These are phyloP conservation scores for Fusarium sp. DNA, from an alignment of 2,329 filamentous ascomycete genomes.

Conservation along the genomic window DNA sequence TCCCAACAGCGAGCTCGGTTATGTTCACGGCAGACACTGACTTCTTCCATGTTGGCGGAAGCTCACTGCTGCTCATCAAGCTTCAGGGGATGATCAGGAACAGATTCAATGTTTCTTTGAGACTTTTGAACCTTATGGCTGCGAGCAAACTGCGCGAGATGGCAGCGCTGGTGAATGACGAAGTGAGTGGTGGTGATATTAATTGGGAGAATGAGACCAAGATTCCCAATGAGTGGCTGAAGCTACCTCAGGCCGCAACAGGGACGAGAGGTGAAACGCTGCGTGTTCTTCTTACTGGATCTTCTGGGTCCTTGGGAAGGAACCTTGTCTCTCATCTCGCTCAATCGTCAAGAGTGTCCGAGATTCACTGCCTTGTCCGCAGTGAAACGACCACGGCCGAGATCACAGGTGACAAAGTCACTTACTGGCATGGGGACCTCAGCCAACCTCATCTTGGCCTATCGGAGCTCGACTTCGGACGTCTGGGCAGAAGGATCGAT, in stretches of 20 bases:
- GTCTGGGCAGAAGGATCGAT: constrained; percentile 53
- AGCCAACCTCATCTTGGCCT: constrained; percentile 56
- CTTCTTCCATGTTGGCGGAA: constrained; percentile 17
- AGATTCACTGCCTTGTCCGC: constrained; percentile 62
- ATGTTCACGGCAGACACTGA: not conserved
- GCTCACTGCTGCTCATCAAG: constrained; percentile 7
- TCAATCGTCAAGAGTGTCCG: constrained; percentile 47
- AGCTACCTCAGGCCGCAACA: not conserved
- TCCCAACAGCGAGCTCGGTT: not conserved
- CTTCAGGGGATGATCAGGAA: constrained; percentile 13
- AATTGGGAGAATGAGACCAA: constrained; percentile 19
- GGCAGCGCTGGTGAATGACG: constrained; percentile 45
- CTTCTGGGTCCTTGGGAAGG: constrained; percentile 36
- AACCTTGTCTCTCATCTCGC: constrained; percentile 55
- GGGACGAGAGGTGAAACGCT: not conserved
- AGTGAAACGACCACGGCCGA: not conserved
- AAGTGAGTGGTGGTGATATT: constrained; percentile 1
- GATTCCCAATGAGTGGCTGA: not conserved
- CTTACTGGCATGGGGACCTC: constrained; percentile 56
- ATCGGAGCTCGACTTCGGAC: constrained; percentile 42
- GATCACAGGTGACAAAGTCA: constrained; percentile 47
- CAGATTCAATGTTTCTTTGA: constrained; percentile 50
- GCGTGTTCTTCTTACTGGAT: constrained; percentile 36
- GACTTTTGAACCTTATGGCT: constrained; percentile 56
- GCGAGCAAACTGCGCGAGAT: constrained; percentile 56